Evolutionary conservation across 1,139 yeast species (phyloP), one percentile per base, ranked within the genome.

Genomic region (Diutina neorugosa): DNA sequence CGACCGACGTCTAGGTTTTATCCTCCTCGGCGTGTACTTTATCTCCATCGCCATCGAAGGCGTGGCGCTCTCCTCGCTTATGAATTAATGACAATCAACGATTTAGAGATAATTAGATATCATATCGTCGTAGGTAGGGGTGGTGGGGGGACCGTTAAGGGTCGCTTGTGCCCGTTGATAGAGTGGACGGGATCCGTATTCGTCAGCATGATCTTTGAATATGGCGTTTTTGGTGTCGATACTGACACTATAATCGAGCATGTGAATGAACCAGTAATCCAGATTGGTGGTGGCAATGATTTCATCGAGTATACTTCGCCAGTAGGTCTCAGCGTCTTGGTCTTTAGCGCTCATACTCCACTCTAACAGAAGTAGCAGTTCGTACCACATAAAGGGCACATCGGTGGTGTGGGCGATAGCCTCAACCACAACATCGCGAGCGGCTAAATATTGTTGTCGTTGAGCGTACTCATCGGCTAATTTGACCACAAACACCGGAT

Each of bases 261-360:
- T 27, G n/a, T 46, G 50, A n/a, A 27, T 16, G 16, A 46, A 46
- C 50, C 50, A 46, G 40, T 46, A 46, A 14, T 46, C 50, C 50
- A 46, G 50, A 4, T 46, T 27, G 23, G 50, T 46, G 3, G 16
- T 19, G 19, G 14, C 14, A 18, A 46, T 46, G 2, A 46, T 27
- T 46, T 46, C 50, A 5, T n/a, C 18, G 4, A 46, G 7, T 8
- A 46, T 6, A 4, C n/a, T 4, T 7, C 18, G 14, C 37, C 37
- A 46, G 19, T 46, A 16, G 4, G 16, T 12, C 31, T 46, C 50
- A 2, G 50, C 50, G 7, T 7, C 40, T 14, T 21, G 5, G 25
- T 44, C 37, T 23, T 44, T 44, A 5, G 23, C 25, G 34, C 48
- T 44, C 48, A 44, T 44, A 19, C 23, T 25, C 40, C 41, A 46